Conservation (phyloP, 2,329 filamentous ascomycete species). For the Aspergillus glaucus region DNA sequence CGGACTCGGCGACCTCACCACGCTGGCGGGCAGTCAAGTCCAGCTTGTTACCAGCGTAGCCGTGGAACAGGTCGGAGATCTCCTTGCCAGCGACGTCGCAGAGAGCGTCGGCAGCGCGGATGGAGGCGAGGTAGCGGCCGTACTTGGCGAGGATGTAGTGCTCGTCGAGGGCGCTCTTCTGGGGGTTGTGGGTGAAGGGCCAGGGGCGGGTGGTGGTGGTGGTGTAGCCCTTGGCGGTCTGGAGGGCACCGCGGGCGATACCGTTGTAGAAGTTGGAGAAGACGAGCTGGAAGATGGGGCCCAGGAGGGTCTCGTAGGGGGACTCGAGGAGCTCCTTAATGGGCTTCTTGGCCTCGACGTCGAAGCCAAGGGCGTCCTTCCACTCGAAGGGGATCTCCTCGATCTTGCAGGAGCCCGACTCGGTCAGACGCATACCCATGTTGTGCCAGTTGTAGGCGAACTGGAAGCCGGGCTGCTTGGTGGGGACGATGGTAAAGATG, state of each 20-base stretch:
- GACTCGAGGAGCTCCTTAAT: conserved; percentile 46
- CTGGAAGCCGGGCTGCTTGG: conserved; percentile 51
- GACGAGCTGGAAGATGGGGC: conserved; percentile 58
- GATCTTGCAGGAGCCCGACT: conserved; percentile 58
- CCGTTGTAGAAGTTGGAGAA: conserved; percentile 62
- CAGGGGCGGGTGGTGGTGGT: conserved; percentile 53
- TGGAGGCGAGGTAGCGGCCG: conserved; percentile 57
- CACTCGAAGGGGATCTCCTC: conserved; percentile 53
- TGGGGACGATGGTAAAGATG: conserved; percentile 57
- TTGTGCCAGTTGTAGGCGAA: conserved; percentile 58
- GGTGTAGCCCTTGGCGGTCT: conserved; percentile 53
- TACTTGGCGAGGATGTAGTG: conserved; percentile 63
- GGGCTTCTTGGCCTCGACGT: conserved; percentile 45
- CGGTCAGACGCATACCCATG: conserved; percentile 56
- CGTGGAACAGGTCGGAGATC: conserved; percentile 43
- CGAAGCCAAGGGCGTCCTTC: conserved; percentile 59
- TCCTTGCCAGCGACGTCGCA: conserved; percentile 51
- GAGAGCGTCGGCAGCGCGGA: conserved; percentile 54
- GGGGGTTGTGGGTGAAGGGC: conserved; percentile 60
- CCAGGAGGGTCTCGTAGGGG: conserved; percentile 52
- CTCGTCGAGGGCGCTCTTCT: conserved; percentile 54
- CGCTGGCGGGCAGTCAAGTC: conserved; percentile 47
- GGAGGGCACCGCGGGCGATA: conserved; percentile 54
- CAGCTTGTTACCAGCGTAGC: conserved; percentile 35
- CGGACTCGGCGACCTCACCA: conserved; percentile 57